A percentile compares a stretch with the other conserved stretches of the same genome.
Conservation (phyloP, 805 yeast genomes). For the Yamadazyma olivae region DNA sequence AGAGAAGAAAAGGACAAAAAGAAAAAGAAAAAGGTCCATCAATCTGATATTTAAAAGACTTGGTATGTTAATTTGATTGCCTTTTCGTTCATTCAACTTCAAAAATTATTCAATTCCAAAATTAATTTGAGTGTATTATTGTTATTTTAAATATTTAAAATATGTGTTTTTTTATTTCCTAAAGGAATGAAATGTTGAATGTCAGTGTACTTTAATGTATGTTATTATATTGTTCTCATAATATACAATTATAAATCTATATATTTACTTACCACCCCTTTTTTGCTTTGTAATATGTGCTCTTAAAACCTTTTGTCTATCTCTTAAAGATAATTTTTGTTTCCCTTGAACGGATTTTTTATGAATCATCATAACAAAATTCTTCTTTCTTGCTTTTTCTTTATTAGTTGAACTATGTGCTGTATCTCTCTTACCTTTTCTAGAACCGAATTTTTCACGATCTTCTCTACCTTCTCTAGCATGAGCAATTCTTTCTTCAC, state of each 20-base stretch:
- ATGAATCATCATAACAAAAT: constrained; percentile 98
- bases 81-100: too few relatives aligned
- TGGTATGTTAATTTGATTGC: too few relatives aligned
- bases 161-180: too few relatives aligned
- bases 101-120: too few relatives aligned
- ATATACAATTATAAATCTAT: too few relatives aligned
- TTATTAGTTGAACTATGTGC: constrained; percentile 86
- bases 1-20: constrained; percentile 15
- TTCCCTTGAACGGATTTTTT: constrained; percentile 93
- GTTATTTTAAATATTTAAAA: too few relatives aligned
- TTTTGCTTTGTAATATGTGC: constrained; percentile 91
- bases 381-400: constrained; percentile 98
- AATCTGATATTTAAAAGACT: too few relatives aligned
- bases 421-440: constrained; percentile 72
- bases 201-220: too few relatives aligned
- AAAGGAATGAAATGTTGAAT: too few relatives aligned
- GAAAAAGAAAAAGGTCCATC: constrained; percentile 14
- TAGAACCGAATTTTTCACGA: constrained; percentile 85
- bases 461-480: constrained; percentile 92
- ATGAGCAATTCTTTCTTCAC: constrained; percentile 86
- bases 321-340: constrained; percentile 83
- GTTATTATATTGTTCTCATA: too few relatives aligned
- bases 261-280: too few relatives aligned
- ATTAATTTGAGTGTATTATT: too few relatives aligned
- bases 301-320: constrained; percentile 78